A percentile compares a stretch with the other conserved stretches of the same genome.
Evolutionary conservation across 306 rosid genomes (phyloP).

Genomic region (Alnus glutinosa): DNA sequence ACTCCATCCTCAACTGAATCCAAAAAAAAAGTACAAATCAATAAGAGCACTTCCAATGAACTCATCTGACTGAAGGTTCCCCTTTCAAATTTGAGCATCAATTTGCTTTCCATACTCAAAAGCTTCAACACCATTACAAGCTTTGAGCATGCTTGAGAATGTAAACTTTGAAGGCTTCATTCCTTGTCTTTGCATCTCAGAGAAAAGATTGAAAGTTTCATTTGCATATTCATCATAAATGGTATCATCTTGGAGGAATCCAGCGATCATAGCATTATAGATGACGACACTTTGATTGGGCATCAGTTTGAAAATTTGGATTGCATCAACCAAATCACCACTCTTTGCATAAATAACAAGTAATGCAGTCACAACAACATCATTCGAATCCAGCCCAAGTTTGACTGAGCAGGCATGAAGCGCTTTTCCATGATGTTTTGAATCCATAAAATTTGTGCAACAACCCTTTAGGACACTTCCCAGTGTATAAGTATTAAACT

Average conservation of each 20-base stretch:
- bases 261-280: constrained; percentile 59
- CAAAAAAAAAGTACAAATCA: constrained; percentile 46
- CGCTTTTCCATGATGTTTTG: constrained; percentile 36
- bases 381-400: constrained; percentile 43
- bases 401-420: constrained; percentile 45
- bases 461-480: constrained; percentile 58
- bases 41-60: constrained; percentile 53
- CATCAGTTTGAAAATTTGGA: constrained; percentile 37
- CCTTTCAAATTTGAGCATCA: constrained; percentile 54
- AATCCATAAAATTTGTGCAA: constrained; percentile 25
- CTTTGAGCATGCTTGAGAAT: constrained; percentile 48
- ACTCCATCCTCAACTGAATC: constrained; percentile 42
- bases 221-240: constrained; percentile 26
- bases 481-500: constrained; percentile 48
- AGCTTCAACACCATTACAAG: constrained; percentile 40
- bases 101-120: constrained; percentile 51
- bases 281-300: constrained; percentile 37
- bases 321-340: constrained; percentile 38
- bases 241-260: constrained; percentile 38
- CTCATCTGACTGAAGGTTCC: constrained; percentile 45
- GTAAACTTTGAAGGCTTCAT: constrained; percentile 58
- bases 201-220: constrained; percentile 45
- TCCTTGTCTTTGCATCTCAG: constrained; percentile 46
- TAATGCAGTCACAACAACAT: constrained; percentile 55
- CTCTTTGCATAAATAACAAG: constrained; percentile 66